A percentile compares a stretch with the other conserved stretches of the same genome.
Conservation (phyloP, 2,329 filamentous ascomycete species). For the Biscogniauxia mediterranea region DNA sequence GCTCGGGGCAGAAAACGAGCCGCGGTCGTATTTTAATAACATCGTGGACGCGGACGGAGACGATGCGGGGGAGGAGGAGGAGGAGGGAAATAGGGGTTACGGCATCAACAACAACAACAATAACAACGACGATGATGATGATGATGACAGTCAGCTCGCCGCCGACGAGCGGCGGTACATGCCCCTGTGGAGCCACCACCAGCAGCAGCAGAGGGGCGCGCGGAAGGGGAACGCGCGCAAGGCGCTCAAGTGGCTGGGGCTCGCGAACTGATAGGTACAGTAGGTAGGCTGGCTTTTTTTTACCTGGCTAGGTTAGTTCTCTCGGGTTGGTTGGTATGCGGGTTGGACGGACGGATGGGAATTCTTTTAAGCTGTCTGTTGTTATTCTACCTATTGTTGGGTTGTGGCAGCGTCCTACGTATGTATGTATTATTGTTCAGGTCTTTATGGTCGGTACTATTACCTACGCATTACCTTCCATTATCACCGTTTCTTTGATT, state of each 20-base stretch:
- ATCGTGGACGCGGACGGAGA: constrained; percentile 31
- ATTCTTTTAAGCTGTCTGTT: no score
- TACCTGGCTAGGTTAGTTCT: neutral
- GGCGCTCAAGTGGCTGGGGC: constrained; percentile 53
- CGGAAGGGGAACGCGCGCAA: constrained; percentile 47
- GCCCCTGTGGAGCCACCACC: constrained; percentile 38
- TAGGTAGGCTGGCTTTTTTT: neutral
- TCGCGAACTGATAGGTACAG: constrained; percentile 26
- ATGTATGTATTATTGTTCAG: no score
- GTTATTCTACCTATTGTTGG: no score
- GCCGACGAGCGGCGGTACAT: constrained; percentile 51
- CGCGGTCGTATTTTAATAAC: constrained; percentile 26
- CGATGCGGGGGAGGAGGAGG: neutral
- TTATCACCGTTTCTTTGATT: no score
- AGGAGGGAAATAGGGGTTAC: constrained; percentile 10
- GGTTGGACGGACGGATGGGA: no score
- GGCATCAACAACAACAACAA: constrained; percentile 44
- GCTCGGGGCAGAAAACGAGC: constrained; percentile 6
- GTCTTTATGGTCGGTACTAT: no score
- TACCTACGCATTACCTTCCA: no score
- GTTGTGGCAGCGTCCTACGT: no score
- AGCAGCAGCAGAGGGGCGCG: constrained; percentile 32
- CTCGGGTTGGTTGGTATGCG: no score
- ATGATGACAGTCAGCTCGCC: constrained; percentile 44
- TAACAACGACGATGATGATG: constrained; percentile 39